Base-by-base conservation (phyloP, 495 filamentous ascomycete genomes). In the Xylaria sp. region DNA sequence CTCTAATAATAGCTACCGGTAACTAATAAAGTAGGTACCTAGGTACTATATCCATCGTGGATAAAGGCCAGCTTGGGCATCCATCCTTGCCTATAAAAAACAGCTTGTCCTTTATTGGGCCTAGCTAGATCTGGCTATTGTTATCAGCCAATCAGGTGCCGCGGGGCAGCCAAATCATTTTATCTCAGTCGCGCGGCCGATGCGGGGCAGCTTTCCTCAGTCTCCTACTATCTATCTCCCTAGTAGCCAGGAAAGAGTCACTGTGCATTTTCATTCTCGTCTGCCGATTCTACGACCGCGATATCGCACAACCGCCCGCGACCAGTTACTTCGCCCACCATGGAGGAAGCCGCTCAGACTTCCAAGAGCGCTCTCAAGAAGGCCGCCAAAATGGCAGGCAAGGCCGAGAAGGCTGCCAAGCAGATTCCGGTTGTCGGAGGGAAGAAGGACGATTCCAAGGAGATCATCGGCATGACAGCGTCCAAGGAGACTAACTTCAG, bases 401-500 rank as follows among this genome's bases (percentile, higher is more conserved):
- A 92, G 79, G 90, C 89, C 21, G 88, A 90, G 71, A 91, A 92
- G 82, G 86, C 85, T 0, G 87, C 88, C 44, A 91, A 91, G 80
- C 79, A 85, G 75, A 71, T 87, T 35, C 78, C 84, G 1, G 75
- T 85, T 2, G 82, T 84, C 50, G 74, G 76, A n/a, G 85, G 82
- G 67, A 88, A 87, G 82, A 84, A 86, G 76, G 77, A 82, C 33
- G 85, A 86, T 76, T 37, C 29, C 15, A 70, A 70, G 59, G 82
- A 86, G 68, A 85, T 97, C 72, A 97, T 97, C 75, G 93, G 95
- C 74, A 97, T 98, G 72, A 93, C 93, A 72, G 87, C 90, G 24
- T 82, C 85, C 63, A 98, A 98, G 82, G 86, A 91, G 65, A 88
- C 90, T n/a, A 92, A 97, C 82, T 96, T 99, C 80, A 86, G 93